phyloP scores from a whole-genome alignment of 768 basidiomycete species.

The Mycena rosella region DNA sequence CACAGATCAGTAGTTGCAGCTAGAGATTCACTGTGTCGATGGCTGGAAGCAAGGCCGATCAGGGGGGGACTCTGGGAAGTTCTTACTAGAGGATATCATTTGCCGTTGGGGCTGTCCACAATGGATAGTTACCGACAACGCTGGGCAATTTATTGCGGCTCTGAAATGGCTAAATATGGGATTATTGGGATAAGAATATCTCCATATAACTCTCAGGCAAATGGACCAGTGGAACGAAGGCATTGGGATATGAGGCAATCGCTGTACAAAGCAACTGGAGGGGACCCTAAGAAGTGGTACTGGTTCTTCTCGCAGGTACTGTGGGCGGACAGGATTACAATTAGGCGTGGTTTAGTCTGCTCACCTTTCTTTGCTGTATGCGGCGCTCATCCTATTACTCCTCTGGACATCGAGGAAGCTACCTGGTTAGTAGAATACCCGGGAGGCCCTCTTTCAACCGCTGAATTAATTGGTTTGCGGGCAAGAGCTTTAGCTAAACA shows the following conservation, averaged over 20 bases:
- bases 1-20: slow-evolving; percentile 43
- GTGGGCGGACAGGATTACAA: slow-evolving; percentile 22
- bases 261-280: neutral
- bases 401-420: slow-evolving; percentile 43
- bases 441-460: slow-evolving; percentile 21
- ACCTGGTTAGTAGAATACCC: slow-evolving; percentile 44
- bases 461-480: slow-evolving; percentile 39
- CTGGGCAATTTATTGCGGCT: no score
- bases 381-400: slow-evolving; percentile 47
- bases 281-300: slow-evolving; percentile 14
- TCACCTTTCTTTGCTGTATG: slow-evolving; percentile 8
- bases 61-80: slow-evolving; percentile 49
- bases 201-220: slow-evolving; percentile 14
- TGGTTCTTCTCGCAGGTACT: slow-evolving; percentile 18
- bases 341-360: slow-evolving; percentile 5
- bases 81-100: slow-evolving; percentile 10
- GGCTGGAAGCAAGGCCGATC: slow-evolving; percentile 43
- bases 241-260: slow-evolving; percentile 2
- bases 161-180: no score
- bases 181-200: neutral
- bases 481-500: slow-evolving; percentile 44
- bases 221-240: slow-evolving; percentile 3
- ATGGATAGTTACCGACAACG: no score
- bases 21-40: slow-evolving; percentile 32
- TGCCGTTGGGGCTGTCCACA: neutral